Base-by-base conservation (phyloP, 192 early-diverging fungal genomes). In the Backusella tuberculispora region DNA sequence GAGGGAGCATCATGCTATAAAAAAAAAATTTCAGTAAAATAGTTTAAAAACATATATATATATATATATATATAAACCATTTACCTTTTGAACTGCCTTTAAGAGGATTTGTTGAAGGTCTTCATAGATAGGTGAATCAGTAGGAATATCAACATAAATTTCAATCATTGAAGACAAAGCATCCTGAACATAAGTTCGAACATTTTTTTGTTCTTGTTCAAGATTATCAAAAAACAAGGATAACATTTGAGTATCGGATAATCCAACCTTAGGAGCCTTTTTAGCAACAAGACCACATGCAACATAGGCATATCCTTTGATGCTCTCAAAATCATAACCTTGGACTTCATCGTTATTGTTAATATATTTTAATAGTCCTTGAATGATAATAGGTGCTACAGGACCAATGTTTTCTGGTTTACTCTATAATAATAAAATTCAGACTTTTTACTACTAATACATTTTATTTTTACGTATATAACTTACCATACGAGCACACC, bases 281-380 rank as follows among this genome's bases (percentile, higher is more conserved):
- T 89, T 91, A 0, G 89, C 88, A 14, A 98, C 78, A 19, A 93
- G 73, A 12, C 96, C 94, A 65, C 92, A 85, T 1, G 94, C 92
- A 41, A 95, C 92, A 80, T 94, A 98, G 0, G 96, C 94, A 70
- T 90, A 92, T 7, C 95, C 95, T 21, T 91, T 89, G 13, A 95
- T 76, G 15, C 81, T 79, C n/a, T 93, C 94, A 5, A 79, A 82
- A 38, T 91, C 83, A 63, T 80, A 48, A 2, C 85, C 82, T 26
- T 41, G 21, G 9, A 74, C 75, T 19, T 73, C 72, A 24, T 78
- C 66, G 34, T 78, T 73, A 40, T 84, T 66, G 3, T 81, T 63
- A 68, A 92, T 92, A 68, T 87, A 87, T 65, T 93, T 89, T 34
- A 91, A 77, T 19, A 98, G 66, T 15, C 91, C 92, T 38, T 91